These are phyloP conservation scores for Silene coronaria DNA, from an alignment of 179 eudicot species.

Conservation along the genomic window DNA sequence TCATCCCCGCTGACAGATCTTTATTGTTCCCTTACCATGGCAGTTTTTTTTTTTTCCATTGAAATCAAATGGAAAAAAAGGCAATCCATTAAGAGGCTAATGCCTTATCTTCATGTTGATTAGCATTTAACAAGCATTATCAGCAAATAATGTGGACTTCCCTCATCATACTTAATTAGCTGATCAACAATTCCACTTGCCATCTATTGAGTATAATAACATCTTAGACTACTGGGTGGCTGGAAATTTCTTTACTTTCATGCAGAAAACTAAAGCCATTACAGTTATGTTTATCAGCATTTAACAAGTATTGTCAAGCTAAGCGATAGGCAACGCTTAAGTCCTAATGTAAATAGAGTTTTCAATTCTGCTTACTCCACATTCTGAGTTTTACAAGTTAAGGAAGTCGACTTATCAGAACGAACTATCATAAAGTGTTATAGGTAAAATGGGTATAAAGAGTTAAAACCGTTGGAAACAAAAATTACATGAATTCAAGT, in stretches of 20 bases:
- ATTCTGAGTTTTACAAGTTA: background rate
- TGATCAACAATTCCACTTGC: too few relatives aligned
- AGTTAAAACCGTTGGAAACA: background rate
- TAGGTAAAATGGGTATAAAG: background rate
- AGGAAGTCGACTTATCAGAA: background rate
- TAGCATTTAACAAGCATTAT: too few relatives aligned
- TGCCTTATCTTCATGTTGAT: too few relatives aligned
- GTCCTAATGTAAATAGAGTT: background rate
- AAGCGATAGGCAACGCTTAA: background rate
- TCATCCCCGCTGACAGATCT: too few relatives aligned
- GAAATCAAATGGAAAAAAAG: background rate
- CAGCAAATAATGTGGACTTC: too few relatives aligned
- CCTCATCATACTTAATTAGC: too few relatives aligned
- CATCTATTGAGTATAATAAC: background rate
- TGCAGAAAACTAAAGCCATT: background rate
- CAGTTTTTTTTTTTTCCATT: background rate
- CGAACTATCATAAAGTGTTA: background rate
- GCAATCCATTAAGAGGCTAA: too few relatives aligned
- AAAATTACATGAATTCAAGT: slow-evolving; percentile 68
- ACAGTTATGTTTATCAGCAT: background rate
- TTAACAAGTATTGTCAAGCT: background rate
- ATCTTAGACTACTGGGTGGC: too few relatives aligned
- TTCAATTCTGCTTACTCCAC: background rate
- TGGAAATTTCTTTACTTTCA: too few relatives aligned
- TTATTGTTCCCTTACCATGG: too few relatives aligned